These are phyloP conservation scores for Kluyveromyces sp. DNA, from an alignment of 1,139 yeast species.

Conservation along the genomic window DNA sequence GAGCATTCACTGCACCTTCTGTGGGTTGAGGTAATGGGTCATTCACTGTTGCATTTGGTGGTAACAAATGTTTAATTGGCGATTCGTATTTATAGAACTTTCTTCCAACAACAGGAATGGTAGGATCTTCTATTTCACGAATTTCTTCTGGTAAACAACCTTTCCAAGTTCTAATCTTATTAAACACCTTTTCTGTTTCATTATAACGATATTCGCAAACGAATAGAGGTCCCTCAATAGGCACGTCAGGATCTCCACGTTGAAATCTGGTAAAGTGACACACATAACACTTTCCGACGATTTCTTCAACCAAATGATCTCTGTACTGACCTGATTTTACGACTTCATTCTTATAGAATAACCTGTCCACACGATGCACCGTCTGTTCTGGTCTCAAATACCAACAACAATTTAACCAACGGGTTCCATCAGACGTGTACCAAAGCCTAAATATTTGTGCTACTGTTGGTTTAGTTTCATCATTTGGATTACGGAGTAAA, in stretches of 20 bases:
- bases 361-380: constrained; percentile 81
- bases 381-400: constrained; percentile 97
- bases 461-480: constrained; percentile 79
- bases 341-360: constrained; percentile 89
- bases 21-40: constrained; percentile 81
- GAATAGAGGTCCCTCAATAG: constrained; percentile 73
- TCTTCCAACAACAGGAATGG: constrained; percentile 48
- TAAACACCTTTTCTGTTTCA: constrained; percentile 81
- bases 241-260: constrained; percentile 88
- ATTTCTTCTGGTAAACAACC: constrained; percentile 97
- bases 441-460: constrained; percentile 92
- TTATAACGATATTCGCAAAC: constrained; percentile 94
- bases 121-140: constrained; percentile 77
- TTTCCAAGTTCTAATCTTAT: constrained; percentile 95
- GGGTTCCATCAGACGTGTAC: constrained; percentile 73
- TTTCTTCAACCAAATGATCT: constrained; percentile 83
- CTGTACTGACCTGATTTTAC: constrained; percentile 95
- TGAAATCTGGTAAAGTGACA: constrained; percentile 90
- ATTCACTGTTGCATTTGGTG: constrained; percentile 59
- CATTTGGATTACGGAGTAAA: constrained; percentile 76
- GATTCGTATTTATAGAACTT: constrained; percentile 72
- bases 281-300: constrained; percentile 89
- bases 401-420: constrained; percentile 95
- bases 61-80: constrained; percentile 71
- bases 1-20: constrained; percentile 71